Percentiles rank a stretch among this genome's conserved stretches.
phyloP scores from a whole-genome alignment of 2,329 filamentous ascomycete species.

The Colletotrichum siamense region DNA sequence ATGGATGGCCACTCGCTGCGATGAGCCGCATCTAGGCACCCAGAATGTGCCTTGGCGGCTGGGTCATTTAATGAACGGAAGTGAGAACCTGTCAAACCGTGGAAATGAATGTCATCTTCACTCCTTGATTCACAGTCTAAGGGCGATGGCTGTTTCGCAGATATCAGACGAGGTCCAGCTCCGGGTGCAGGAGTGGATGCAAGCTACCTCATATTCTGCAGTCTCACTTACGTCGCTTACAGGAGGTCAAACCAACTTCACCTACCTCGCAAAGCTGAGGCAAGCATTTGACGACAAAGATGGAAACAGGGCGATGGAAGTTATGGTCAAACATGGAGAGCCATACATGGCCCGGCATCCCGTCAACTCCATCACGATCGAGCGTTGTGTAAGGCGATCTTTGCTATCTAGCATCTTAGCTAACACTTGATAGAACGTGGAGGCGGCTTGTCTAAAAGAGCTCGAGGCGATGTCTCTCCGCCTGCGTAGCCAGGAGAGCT shows the following conservation, averaged over 20 bases:
- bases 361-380: not conserved
- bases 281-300: not conserved
- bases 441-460: not conserved
- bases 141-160: not conserved
- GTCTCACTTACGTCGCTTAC: not conserved
- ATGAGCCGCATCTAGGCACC: not conserved
- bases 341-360: not conserved
- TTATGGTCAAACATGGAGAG: not conserved
- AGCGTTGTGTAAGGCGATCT: not conserved
- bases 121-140: not conserved
- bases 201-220: not conserved
- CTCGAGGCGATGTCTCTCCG: not conserved
- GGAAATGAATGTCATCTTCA: not conserved
- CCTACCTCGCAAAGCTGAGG: not conserved
- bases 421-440: not conserved
- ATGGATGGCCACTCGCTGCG: not conserved
- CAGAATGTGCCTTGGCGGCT: not conserved
- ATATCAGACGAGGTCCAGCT: not conserved
- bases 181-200: not conserved
- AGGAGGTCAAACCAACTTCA: not conserved
- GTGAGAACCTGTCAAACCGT: not conserved
- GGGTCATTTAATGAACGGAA: not conserved
- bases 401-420: not conserved
- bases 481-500: not conserved
- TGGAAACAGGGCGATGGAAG: not conserved